A percentile compares a stretch with the other conserved stretches of the same genome.
These are phyloP conservation scores for Diplotaxis tenuifolia DNA, from an alignment of 345 rosid genomes.

Conservation along the genomic window DNA sequence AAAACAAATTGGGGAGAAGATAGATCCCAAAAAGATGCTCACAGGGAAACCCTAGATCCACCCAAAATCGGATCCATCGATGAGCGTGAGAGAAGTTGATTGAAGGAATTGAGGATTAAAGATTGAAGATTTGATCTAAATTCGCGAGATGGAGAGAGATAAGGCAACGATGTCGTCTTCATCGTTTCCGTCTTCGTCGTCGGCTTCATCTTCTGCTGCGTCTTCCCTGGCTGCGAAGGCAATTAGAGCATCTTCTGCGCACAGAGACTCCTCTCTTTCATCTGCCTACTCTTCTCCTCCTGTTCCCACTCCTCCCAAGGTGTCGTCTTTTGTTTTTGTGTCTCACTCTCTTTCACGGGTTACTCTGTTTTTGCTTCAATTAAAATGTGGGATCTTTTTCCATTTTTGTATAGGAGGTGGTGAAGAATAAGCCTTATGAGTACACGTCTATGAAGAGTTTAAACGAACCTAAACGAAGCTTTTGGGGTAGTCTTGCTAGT, in stretches of 20 bases:
- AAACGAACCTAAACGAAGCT: slow-evolving; percentile 64
- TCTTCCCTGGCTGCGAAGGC: slow-evolving; percentile 73
- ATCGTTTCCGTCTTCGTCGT: slow-evolving; percentile 29
- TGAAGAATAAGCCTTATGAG: slow-evolving; percentile 31
- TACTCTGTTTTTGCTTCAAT: slow-evolving; percentile 1
- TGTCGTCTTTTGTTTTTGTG: slow-evolving; percentile 11
- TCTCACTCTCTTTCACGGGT: no score
- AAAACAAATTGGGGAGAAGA: no score
- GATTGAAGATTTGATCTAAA: background rate
- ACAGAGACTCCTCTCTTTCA: slow-evolving; percentile 61
- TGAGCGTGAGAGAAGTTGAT: no score
- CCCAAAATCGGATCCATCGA: no score
- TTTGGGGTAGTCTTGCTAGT: slow-evolving; percentile 86
- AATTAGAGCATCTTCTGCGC: slow-evolving; percentile 37
- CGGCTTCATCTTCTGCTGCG: slow-evolving; percentile 46
- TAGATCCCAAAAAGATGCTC: no score
- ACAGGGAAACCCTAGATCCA: no score
- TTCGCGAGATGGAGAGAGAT: slow-evolving; percentile 15
- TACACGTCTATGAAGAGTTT: slow-evolving; percentile 48
- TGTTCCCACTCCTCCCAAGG: slow-evolving; percentile 1
- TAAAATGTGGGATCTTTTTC: background rate
- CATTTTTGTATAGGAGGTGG: slow-evolving; percentile 39
- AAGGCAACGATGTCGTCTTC: slow-evolving; percentile 18
- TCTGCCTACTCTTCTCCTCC: slow-evolving; percentile 55
- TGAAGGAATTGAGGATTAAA: background rate